Conservation (phyloP, 306 rosid species). For the Cyamopsis tetragonoloba region DNA sequence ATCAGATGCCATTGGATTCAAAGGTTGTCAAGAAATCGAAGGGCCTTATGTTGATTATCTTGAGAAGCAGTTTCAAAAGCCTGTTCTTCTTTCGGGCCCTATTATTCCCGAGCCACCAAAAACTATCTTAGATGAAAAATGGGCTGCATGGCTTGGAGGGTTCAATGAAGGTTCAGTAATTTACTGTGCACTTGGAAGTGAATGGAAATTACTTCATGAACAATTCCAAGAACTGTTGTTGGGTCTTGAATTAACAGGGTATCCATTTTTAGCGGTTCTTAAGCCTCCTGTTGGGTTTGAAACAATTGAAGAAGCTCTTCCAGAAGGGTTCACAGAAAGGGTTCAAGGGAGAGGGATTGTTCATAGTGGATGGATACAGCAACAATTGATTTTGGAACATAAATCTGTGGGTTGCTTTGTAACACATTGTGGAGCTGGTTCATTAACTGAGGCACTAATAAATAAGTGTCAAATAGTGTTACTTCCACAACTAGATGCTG, state of each 20-base stretch:
- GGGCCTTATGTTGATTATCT: conserved; percentile 32
- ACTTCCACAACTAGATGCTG: conserved; percentile 28
- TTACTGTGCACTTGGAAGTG: conserved; percentile 34
- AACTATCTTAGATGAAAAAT: conserved; percentile 12
- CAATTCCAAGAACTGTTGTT: conserved; percentile 27
- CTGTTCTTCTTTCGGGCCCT: conserved; percentile 33
- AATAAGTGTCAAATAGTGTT: conserved; percentile 47
- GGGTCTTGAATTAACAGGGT: conserved; percentile 31
- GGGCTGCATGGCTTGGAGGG: conserved; percentile 20
- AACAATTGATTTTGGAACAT: conserved; percentile 48
- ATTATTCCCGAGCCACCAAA: conserved; percentile 22
- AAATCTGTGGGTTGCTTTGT: conserved; percentile 61
- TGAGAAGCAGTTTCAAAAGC: background rate
- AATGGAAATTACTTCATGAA: background rate
- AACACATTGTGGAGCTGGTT: conserved; percentile 71
- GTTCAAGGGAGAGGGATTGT: conserved; percentile 31
- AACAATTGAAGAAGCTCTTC: conserved; percentile 25
- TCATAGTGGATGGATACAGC: conserved; percentile 61
- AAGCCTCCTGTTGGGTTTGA: conserved; percentile 29
- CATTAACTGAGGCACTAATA: conserved; percentile 45
- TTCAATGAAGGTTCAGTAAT: conserved; percentile 12
- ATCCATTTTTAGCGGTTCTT: conserved; percentile 29
- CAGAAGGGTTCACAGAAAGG: conserved; percentile 33
- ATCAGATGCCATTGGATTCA: conserved; percentile 35
- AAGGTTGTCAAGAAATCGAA: conserved; percentile 32